Evolutionary conservation across 371 early-diverging fungal genomes (phyloP).

Genomic region (Mortierella sp.): DNA sequence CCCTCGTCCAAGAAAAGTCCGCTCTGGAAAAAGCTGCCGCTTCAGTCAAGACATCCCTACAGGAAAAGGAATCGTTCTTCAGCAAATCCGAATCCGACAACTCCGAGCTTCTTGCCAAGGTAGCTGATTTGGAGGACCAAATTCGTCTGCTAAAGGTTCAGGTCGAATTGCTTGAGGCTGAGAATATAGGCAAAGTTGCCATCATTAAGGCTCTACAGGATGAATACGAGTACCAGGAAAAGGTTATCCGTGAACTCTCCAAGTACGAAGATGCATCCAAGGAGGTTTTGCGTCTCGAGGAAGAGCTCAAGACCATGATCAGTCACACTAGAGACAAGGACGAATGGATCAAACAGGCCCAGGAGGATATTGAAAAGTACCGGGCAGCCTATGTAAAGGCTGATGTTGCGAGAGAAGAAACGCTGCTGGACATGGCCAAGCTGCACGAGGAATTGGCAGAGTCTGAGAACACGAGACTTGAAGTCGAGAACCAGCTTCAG

Average conservation of each 20-base stretch:
- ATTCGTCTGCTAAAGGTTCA: conserved; percentile 32
- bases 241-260: conserved; percentile 40
- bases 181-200: conserved; percentile 50
- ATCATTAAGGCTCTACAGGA: conserved; percentile 48
- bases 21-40: not conserved
- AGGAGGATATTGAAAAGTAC: conserved; percentile 45
- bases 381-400: conserved; percentile 47
- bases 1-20: conserved; percentile 20
- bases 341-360: conserved; percentile 47
- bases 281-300: conserved; percentile 34
- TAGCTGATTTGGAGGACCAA: conserved; percentile 42
- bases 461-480: conserved; percentile 24
- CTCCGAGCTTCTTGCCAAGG: conserved; percentile 21
- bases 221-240: conserved; percentile 51
- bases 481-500: conserved; percentile 40
- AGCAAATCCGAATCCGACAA: conserved; percentile 14
- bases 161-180: conserved; percentile 45
- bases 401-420: conserved; percentile 42
- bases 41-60: conserved; percentile 1
- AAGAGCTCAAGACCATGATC: conserved; percentile 27
- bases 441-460: conserved; percentile 48
- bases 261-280: conserved; percentile 44
- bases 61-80: conserved; percentile 12
- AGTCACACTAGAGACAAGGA: conserved; percentile 36
- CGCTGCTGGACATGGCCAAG: conserved; percentile 49